Percentiles rank a stretch among this genome's conserved stretches.
These are phyloP conservation scores for Zymoseptoria brevis DNA, from an alignment of 2,329 filamentous ascomycete species.

Conservation along the genomic window DNA sequence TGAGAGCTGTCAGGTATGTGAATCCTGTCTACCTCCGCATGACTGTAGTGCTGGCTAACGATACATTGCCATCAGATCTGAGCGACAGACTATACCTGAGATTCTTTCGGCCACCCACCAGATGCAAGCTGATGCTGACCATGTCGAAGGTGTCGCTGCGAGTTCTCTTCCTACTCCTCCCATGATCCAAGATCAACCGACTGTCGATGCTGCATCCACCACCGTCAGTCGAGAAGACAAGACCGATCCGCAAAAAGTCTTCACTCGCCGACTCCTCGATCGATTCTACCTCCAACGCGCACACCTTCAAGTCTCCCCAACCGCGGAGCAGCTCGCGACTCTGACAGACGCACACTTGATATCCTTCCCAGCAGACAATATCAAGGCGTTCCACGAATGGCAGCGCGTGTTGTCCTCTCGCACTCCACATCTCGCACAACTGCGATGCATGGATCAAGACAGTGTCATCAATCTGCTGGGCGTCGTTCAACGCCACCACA, in stretches of 20 bases:
- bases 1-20: conserved; percentile 23
- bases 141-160: conserved; percentile 2
- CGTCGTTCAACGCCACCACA: conserved; percentile 51
- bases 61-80: conserved; percentile 7
- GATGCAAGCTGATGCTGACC: conserved; percentile 21
- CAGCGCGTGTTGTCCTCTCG: conserved; percentile 31
- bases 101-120: conserved; percentile 17
- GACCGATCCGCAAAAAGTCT: conserved; percentile 51
- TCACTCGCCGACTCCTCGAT: conserved; percentile 57
- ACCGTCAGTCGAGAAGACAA: conserved; percentile 16
- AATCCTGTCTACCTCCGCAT: neutral
- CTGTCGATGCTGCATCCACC: neutral
- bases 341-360: conserved; percentile 48
- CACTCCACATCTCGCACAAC: conserved; percentile 42
- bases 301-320: conserved; percentile 50
- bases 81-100: conserved; percentile 22
- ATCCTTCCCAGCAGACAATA: conserved; percentile 47
- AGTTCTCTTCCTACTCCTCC: neutral
- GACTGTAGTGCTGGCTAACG: neutral
- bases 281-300: conserved; percentile 60
- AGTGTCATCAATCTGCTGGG: conserved; percentile 59
- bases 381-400: conserved; percentile 51
- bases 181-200: neutral
- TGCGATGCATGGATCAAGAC: conserved; percentile 52
- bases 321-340: conserved; percentile 43